phyloP scores from a whole-genome alignment of 129 eudicot species.

The Tagetes patula region DNA sequence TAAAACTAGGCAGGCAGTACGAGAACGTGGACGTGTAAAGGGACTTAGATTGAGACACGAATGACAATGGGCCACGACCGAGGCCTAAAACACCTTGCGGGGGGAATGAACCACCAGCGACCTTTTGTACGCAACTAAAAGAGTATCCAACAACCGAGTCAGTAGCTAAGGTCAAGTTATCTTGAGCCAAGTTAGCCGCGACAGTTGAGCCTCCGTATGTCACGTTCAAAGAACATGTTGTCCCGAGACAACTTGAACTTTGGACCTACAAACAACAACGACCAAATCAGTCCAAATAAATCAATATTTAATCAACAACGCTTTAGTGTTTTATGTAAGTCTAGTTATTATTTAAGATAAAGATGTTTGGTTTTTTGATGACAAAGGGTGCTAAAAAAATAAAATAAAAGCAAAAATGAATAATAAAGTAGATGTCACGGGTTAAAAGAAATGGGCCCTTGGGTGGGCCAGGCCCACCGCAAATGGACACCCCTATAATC shows the following conservation, averaged over 20 bases:
- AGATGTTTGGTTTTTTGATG: no score
- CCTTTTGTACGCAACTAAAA: conserved; percentile 61
- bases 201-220: conserved; percentile 79
- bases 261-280: conserved; percentile 44
- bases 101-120: conserved; percentile 63
- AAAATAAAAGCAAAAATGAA: not conserved
- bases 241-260: conserved; percentile 54
- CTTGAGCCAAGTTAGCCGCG: conserved; percentile 60
- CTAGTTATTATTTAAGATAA: no score
- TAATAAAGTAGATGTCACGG: conserved; percentile 27
- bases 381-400: no score
- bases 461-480: conserved; percentile 21
- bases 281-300: no score
- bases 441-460: conserved; percentile 18
- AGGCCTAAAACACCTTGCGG: conserved; percentile 92
- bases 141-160: conserved; percentile 63
- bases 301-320: no score
- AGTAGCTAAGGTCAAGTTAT: conserved; percentile 71
- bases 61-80: conserved; percentile 86
- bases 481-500: conserved; percentile 24
- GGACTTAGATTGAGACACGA: conserved; percentile 61
- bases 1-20: conserved; percentile 89
- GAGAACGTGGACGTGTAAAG: conserved; percentile 83
- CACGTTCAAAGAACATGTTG: conserved; percentile 68
- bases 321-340: no score